phyloP scores from a whole-genome alignment of 73 alveolate species.

The Paramecium sexaurelia region DNA sequence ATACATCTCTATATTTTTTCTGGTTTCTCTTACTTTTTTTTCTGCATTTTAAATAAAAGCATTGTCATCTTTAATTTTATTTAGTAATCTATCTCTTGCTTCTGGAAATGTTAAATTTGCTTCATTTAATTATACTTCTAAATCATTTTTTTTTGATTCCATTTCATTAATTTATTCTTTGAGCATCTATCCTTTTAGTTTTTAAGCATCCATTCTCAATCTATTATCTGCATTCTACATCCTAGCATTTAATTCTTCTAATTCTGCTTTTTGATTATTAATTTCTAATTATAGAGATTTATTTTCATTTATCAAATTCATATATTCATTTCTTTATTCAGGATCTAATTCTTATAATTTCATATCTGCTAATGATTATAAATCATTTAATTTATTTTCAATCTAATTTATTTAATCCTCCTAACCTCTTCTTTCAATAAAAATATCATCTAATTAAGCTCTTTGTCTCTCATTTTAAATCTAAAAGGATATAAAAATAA shows the following conservation, averaged over 20 bases:
- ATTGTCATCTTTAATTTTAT: constrained; percentile 92
- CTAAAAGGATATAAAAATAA: constrained; percentile 74
- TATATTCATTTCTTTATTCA: constrained; percentile 92
- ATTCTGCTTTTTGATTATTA: constrained; percentile 77
- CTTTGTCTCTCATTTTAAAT: constrained; percentile 91
- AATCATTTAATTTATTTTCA: constrained; percentile 87
- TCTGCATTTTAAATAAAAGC: constrained; percentile 89
- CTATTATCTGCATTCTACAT: constrained; percentile 88
- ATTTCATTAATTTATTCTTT: constrained; percentile 85
- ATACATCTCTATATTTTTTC: constrained; percentile 88
- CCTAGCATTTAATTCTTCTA: constrained; percentile 87
- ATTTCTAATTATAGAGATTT: constrained; percentile 81
- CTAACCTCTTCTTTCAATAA: constrained; percentile 89
- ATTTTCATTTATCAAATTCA: constrained; percentile 88
- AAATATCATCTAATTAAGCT: constrained; percentile 89
- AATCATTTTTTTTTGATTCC: constrained; percentile 91
- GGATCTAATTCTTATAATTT: constrained; percentile 93
- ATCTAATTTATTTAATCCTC: constrained; percentile 84
- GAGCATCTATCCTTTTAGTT: constrained; percentile 92
- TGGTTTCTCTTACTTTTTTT: constrained; percentile 90
- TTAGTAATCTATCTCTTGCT: constrained; percentile 92
- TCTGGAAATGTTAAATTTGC: constrained; percentile 94
- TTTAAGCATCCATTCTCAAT: constrained; percentile 87
- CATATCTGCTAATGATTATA: constrained; percentile 86
- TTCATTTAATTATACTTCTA: constrained; percentile 95